Conservation (phyloP, 2,329 filamentous ascomycete species). For the Periconia macrospinosa region DNA sequence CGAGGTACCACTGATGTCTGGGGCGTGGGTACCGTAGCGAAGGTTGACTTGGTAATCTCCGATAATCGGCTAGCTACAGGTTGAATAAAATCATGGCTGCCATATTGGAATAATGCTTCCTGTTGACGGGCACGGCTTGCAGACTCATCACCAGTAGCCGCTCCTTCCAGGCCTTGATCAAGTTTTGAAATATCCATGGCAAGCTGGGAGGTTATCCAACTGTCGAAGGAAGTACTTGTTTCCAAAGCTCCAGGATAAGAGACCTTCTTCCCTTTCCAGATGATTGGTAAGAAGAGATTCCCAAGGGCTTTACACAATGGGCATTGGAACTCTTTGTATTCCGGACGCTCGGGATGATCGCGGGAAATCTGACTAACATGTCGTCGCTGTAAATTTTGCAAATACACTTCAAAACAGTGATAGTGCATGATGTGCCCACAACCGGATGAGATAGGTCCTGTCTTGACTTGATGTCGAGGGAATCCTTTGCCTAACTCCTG, state of each 20-base stretch:
- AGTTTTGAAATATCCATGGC: constrained; percentile 51
- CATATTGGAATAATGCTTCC: constrained; percentile 56
- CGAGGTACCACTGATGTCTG: constrained; percentile 21
- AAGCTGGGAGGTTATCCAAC: constrained; percentile 68
- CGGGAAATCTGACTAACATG: constrained; percentile 92
- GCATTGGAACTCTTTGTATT: constrained; percentile 87
- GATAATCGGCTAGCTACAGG: constrained; percentile 49
- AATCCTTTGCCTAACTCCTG: constrained; percentile 91
- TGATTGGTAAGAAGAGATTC: constrained; percentile 90
- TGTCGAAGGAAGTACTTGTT: constrained; percentile 61
- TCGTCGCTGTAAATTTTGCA: constrained; percentile 77
- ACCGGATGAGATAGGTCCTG: constrained; percentile 82
- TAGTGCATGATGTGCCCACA: constrained; percentile 99
- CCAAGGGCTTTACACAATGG: constrained; percentile 95
- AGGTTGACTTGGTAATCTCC: constrained; percentile 34
- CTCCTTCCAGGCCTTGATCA: constrained; percentile 48
- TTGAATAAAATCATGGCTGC: constrained; percentile 53
- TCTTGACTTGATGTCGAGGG: constrained; percentile 64
- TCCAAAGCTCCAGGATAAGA: constrained; percentile 75
- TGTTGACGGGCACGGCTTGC: constrained; percentile 43
- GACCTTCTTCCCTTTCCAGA: constrained; percentile 92
- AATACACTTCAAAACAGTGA: constrained; percentile 90
- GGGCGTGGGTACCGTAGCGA: constrained; percentile 22
- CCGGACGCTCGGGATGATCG: constrained; percentile 83
- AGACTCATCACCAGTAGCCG: constrained; percentile 23